Evolutionary conservation across 495 filamentous ascomycete species (phyloP).

Genomic region (Oleoguttula mirabilis): DNA sequence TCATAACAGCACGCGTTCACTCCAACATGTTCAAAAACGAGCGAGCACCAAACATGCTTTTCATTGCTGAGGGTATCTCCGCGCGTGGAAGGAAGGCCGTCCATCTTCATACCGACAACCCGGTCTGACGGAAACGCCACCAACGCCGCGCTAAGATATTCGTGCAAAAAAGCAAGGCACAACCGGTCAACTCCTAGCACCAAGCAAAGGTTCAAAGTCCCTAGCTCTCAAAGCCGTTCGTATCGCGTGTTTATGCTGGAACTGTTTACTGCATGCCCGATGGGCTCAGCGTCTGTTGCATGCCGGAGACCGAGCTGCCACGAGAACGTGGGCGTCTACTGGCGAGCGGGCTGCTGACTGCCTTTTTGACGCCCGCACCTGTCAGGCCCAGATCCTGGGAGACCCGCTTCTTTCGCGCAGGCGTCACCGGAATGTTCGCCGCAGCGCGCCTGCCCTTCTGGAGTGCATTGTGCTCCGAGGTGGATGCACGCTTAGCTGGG

Average conservation of each 20-base stretch:
- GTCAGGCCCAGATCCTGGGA: slow-evolving; percentile 12
- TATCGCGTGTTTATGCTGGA: too few relatives aligned
- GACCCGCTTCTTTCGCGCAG: slow-evolving; percentile 15
- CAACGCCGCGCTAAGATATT: background rate
- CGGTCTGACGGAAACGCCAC: background rate
- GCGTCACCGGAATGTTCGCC: slow-evolving; percentile 19
- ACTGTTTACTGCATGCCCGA: background rate
- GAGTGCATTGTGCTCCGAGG: slow-evolving; percentile 15
- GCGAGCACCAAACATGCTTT: too few relatives aligned
- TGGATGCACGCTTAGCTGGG: slow-evolving; percentile 14
- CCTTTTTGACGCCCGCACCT: slow-evolving; percentile 13
- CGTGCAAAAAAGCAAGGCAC: too few relatives aligned
- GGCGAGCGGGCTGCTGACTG: slow-evolving; percentile 12
- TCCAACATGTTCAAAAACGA: too few relatives aligned
- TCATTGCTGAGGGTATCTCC: background rate
- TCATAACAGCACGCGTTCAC: too few relatives aligned
- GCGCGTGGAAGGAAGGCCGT: background rate
- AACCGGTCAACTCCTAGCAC: too few relatives aligned
- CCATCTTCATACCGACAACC: background rate
- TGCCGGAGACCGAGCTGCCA: slow-evolving; percentile 4
- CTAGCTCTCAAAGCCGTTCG: too few relatives aligned
- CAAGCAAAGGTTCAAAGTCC: too few relatives aligned
- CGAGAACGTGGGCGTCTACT: slow-evolving; percentile 9
- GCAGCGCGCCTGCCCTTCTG: slow-evolving; percentile 17
- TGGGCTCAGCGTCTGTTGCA: slow-evolving; percentile 9